A percentile compares a stretch with the other conserved stretches of the same genome.
phyloP scores from a whole-genome alignment of 176 grass and related monocot genomes.

The Oryza longistaminata region DNA sequence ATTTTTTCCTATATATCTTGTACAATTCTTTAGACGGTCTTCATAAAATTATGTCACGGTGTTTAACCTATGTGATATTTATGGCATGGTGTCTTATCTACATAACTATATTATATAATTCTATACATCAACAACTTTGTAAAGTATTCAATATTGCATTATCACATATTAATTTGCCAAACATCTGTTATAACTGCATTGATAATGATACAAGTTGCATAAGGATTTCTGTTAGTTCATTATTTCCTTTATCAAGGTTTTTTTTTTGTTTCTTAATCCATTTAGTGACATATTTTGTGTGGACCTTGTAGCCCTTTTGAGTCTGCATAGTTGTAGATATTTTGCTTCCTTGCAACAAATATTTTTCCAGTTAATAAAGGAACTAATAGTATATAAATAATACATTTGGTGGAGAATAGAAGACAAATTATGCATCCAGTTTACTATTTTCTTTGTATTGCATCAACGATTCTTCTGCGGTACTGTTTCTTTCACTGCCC shows the following conservation, averaged over 20 bases:
- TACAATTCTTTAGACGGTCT: not conserved
- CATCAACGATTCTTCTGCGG: not conserved
- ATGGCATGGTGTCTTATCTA: too few relatives aligned
- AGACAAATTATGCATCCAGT: not conserved
- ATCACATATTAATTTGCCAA: not conserved
- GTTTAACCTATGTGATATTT: too few relatives aligned
- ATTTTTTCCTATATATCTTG: not conserved
- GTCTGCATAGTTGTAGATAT: not conserved
- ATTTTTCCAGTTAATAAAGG: not conserved
- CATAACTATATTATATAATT: not conserved
- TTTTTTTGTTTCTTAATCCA: not conserved
- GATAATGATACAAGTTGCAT: not conserved
- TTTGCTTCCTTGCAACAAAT: not conserved
- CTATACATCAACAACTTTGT: not conserved
- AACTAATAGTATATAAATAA: not conserved
- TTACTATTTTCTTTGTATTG: not conserved
- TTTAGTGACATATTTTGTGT: not conserved
- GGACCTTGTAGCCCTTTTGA: not conserved
- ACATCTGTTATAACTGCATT: not conserved
- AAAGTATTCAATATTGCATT: not conserved
- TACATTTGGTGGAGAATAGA: not conserved
- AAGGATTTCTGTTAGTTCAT: not conserved
- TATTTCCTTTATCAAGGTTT: too few relatives aligned
- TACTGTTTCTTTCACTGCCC: not conserved
- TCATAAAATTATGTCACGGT: not conserved